Evolutionary conservation across 805 yeast genomes (phyloP), one percentile per base, ranked within the genome.

Genomic region (Blastobotrys parvus): DNA sequence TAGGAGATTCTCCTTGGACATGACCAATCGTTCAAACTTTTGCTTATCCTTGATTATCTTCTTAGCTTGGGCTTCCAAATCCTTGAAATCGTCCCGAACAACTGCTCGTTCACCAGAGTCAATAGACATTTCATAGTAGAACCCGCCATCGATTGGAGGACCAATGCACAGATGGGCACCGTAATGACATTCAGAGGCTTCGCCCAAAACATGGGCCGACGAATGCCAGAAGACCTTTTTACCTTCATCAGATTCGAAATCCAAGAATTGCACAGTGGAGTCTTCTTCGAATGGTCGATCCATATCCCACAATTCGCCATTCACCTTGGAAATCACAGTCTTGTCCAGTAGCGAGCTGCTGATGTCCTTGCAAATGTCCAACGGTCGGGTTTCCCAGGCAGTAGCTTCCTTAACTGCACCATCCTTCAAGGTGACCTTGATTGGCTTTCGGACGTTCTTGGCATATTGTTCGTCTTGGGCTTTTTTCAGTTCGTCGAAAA

Each of bases 201-300:
- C 98, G 68, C 98, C 98, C 56, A 92, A 71, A 43, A 92, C 90
- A 68, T 92, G 98, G 42, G 98, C 98, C 53, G 95, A 83, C 2
- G 98, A 92, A 65, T 92, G 98, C 98, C 98, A 92, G 69, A 92
- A 92, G 29, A 90, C 97, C 52, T 80, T 78, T 63, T 82, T 86
- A 65, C 97, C 98, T 59, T 89, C 97, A n/a, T 84, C 84, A 48
- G 86, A 73, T 32, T 87, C 94, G 58, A 92, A 92, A 61, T 89
- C 97, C 61, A 87, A 76, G 58, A 88, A 81, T 62, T 87, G 92
- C 50, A 92, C 70, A 41, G 58, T 63, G 20, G 68, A 62, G 46
- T 75, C 71, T 47, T 76, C 82, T 67, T 92, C 98, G 41, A 92
- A 71, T 20, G 97, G 97, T 68, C 98, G 82, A 51, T 82, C 89